Evolutionary conservation across 2,329 filamentous ascomycete species (phyloP), one percentile per base, ranked within the genome.

Genomic region (Stenocarpella maydis): DNA sequence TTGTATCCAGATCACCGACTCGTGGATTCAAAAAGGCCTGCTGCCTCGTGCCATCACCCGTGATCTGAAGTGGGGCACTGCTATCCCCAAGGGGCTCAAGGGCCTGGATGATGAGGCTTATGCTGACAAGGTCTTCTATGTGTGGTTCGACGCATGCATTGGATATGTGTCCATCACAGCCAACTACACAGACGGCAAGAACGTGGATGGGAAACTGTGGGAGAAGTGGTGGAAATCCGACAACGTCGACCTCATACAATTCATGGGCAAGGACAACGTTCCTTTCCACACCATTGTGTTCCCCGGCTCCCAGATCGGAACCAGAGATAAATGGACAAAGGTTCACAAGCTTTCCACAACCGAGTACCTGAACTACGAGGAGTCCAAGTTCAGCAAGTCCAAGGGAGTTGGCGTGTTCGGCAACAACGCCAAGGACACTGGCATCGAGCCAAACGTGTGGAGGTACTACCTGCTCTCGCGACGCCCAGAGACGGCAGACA

Each of bases 141-240:
- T 97, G 71, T 84, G 80, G 80, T 76, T 77, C 55, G 75, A 78
- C 93, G 91, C 94, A 94, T 98, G 78, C 80, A 96, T 97, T 76
- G 95, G 95, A 24, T 98, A 98, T 78, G 91, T 94, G n/a, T 97
- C 94, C 1, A 98, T 98, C 74, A 97, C 95, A 1, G 93, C 93
- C 73, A 94, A 90, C 75, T 97, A 97, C 80, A 97, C 94, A 6
- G 85, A 88, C 67, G 78, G 80, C 17, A 79, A 80, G 65, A 77
- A 85, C 71, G 72, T 78, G 17, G 75, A 77, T 4, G 81, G 83
- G 50, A 87, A 90, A 53, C 86, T 97, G 72, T 98, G 95, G 95
- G 90, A 97, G 83, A 87, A 93, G 77, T 98, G 95, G 95, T 98
- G 95, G 95, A 90, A 92, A 77, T 93, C 94, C 0, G 91, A 97